A percentile compares a stretch with the other conserved stretches of the same genome.
phyloP scores from a whole-genome alignment of 495 filamentous ascomycete genomes.

The Parachaetomium inaequale region DNA sequence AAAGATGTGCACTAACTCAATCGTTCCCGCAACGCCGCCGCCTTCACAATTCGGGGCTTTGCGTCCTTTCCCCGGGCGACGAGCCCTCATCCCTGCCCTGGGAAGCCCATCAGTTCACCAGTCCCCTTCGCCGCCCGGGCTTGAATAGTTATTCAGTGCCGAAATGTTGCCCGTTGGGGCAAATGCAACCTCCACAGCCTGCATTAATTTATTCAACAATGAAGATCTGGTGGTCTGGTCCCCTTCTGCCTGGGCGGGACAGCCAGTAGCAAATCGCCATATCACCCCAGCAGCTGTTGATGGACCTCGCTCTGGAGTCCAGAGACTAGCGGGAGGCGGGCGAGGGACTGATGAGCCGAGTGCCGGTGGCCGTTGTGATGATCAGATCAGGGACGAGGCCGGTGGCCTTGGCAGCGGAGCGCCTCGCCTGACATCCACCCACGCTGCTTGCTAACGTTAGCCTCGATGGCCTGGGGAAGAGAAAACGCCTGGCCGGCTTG shows the following conservation, averaged over 20 bases:
- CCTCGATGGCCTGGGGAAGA: background rate
- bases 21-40: conserved; percentile 7
- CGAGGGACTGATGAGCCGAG: background rate
- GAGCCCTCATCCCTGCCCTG: background rate
- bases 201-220: background rate
- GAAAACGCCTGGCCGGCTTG: conserved; percentile 10
- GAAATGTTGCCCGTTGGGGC: background rate
- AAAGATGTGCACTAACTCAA: background rate
- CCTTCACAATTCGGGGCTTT: conserved; percentile 3
- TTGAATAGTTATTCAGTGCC: background rate
- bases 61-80: background rate
- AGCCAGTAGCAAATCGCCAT: background rate
- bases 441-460: background rate
- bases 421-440: conserved; percentile 2
- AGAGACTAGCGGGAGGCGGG: background rate
- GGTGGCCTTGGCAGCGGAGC: background rate
- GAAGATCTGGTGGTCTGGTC: background rate
- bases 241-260: background rate
- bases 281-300: background rate
- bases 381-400: background rate
- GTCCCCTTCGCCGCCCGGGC: background rate
- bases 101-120: background rate
- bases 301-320: background rate
- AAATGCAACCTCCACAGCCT: background rate
- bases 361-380: background rate